Evolutionary conservation across 345 rosid species (phyloP).

Genomic region (Brassica cretica): DNA sequence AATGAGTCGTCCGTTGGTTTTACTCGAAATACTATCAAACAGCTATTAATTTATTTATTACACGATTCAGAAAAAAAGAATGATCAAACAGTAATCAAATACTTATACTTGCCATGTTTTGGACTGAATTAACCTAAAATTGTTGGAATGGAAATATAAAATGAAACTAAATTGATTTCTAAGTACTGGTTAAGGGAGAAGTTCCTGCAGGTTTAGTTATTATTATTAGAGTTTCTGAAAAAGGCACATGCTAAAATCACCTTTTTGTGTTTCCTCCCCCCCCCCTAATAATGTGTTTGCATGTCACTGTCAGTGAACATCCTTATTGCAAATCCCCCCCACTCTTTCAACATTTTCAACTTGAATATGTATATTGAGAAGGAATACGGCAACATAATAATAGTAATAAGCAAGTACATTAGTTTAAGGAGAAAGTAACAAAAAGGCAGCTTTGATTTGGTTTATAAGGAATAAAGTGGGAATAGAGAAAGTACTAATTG

Average conservation of each 20-base stretch:
- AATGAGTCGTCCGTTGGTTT: neutral
- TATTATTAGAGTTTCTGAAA: neutral
- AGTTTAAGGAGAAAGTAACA: neutral
- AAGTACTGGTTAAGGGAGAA: constrained; percentile 15
- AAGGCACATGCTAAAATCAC: neutral
- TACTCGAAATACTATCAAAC: constrained; percentile 11
- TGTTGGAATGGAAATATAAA: neutral
- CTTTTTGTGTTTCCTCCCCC: neutral
- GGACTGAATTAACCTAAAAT: neutral
- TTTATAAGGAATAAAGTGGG: neutral
- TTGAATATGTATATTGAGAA: neutral
- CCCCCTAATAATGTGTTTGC: neutral
- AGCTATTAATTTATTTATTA: neutral
- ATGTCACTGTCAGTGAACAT: neutral
- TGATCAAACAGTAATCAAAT: neutral
- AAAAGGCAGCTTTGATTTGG: constrained; percentile 24
- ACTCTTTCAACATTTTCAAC: neutral
- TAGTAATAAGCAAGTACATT: neutral
- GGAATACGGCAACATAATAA: constrained; percentile 1
- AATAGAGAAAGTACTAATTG: neutral
- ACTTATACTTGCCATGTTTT: constrained; percentile 31
- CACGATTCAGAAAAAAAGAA: neutral
- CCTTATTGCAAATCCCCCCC: neutral
- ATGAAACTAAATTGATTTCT: neutral
- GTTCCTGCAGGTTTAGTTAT: neutral